Evolutionary conservation across 805 yeast species (phyloP).

Genomic region (Cyberlindnera xylosilytica): DNA sequence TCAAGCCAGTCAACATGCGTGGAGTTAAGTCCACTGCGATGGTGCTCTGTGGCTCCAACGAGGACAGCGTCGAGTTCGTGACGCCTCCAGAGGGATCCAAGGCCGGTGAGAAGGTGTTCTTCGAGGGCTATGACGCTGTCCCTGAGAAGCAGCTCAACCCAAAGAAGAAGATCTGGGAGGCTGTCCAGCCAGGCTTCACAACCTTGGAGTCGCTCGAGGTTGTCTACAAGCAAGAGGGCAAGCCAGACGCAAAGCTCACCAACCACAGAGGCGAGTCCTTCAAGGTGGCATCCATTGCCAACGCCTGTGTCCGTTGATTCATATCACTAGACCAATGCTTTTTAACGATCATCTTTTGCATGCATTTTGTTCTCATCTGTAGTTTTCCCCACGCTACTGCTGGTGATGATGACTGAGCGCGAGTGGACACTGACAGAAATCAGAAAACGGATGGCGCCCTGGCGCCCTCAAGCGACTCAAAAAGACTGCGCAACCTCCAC

Average conservation of each 20-base stretch:
- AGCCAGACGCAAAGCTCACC: conserved; percentile 63
- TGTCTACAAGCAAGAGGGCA: conserved; percentile 75
- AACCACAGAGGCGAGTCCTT: conserved; percentile 77
- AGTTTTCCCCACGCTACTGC: too few relatives aligned
- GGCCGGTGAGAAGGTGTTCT: conserved; percentile 95
- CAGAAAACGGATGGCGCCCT: too few relatives aligned
- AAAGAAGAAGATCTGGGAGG: conserved; percentile 97
- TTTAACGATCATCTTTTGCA: background rate
- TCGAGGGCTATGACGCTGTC: conserved; percentile 82
- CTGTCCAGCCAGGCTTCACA: conserved; percentile 86
- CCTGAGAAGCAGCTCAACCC: conserved; percentile 95
- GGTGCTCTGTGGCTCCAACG: conserved; percentile 91
- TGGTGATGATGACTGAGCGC: too few relatives aligned
- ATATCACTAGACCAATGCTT: background rate
- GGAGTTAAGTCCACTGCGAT: conserved; percentile 93
- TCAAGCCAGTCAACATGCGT: conserved; percentile 98
- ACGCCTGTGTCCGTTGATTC: conserved; percentile 73
- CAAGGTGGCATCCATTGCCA: conserved; percentile 65
- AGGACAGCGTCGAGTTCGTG: conserved; percentile 82
- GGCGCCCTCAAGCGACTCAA: too few relatives aligned
- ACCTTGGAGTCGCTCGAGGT: conserved; percentile 77
- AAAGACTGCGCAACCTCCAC: too few relatives aligned
- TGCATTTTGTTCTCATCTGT: background rate
- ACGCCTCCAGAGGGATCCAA: conserved; percentile 91
- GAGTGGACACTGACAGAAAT: too few relatives aligned